Percentiles rank a stretch among this genome's conserved stretches.
These are phyloP conservation scores for Wakefieldia striispora DNA, from an alignment of 768 basidiomycete species.

Conservation along the genomic window DNA sequence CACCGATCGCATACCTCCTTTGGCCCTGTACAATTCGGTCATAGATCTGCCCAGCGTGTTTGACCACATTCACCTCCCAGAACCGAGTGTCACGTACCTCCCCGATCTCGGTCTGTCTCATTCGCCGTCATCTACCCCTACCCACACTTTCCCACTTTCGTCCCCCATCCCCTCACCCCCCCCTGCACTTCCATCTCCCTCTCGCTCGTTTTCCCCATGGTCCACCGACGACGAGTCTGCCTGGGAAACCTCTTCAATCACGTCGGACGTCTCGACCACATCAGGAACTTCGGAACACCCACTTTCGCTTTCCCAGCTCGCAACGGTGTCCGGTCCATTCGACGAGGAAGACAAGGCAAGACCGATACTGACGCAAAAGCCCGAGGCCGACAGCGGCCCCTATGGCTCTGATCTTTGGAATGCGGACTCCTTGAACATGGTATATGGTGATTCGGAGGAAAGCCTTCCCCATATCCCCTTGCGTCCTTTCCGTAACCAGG, in stretches of 20 bases:
- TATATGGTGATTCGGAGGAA: slow-evolving; percentile 50
- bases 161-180: slow-evolving; percentile 14
- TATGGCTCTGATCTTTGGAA: slow-evolving; percentile 21
- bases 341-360: slow-evolving; percentile 16
- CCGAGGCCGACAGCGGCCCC: slow-evolving; percentile 15
- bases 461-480: slow-evolving; percentile 86
- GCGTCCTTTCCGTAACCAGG: slow-evolving; percentile 95
- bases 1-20: slow-evolving; percentile 33
- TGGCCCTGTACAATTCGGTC: slow-evolving; percentile 24
- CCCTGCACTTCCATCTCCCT: slow-evolving; percentile 12
- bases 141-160: slow-evolving; percentile 30
- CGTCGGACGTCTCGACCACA: slow-evolving; percentile 60
- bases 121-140: slow-evolving; percentile 41
- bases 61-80: slow-evolving; percentile 1
- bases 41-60: slow-evolving; percentile 1
- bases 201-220: slow-evolving; percentile 53
- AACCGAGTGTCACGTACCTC: slow-evolving; percentile 1
- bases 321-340: slow-evolving; percentile 17
- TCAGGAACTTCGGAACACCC: slow-evolving; percentile 39
- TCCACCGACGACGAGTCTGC: slow-evolving; percentile 75
- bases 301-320: slow-evolving; percentile 27
- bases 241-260: slow-evolving; percentile 70
- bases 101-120: slow-evolving; percentile 12
- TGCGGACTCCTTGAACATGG: slow-evolving; percentile 37
- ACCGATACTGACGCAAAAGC: slow-evolving; percentile 6